Conservation (phyloP, 1,284 basidiomycete species). For the Pisolithus thermaeus region DNA sequence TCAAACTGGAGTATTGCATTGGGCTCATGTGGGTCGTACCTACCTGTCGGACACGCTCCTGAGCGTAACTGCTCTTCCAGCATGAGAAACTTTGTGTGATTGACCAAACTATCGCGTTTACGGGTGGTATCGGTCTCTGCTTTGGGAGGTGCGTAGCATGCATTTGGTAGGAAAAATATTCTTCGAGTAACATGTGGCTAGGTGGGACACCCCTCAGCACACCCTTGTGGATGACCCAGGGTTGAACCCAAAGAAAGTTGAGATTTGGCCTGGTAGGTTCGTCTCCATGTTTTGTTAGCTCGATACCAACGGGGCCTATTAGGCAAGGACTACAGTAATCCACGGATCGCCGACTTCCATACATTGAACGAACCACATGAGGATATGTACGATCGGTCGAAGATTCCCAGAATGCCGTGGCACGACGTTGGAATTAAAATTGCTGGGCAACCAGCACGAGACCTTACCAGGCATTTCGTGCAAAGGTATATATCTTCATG, state of each 20-base stretch:
- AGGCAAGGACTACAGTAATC: constrained; percentile 94
- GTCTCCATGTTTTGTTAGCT: neutral
- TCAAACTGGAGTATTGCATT: constrained; percentile 96
- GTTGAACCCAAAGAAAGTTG: constrained; percentile 47
- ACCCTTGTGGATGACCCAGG: constrained; percentile 82
- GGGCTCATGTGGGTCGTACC: constrained; percentile 75
- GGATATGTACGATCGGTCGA: constrained; percentile 89
- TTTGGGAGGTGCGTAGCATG: constrained; percentile 63
- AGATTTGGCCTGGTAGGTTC: constrained; percentile 78
- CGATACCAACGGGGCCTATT: constrained; percentile 5
- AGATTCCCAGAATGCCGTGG: constrained; percentile 95
- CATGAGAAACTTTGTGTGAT: constrained; percentile 99
- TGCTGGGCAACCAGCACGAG: constrained; percentile 93
- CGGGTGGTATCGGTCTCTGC: constrained; percentile 94
- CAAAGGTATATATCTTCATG: constrained; percentile 55
- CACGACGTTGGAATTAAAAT: constrained; percentile 96
- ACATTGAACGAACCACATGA: constrained; percentile 87
- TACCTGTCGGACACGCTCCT: constrained; percentile 5
- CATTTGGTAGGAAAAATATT: neutral
- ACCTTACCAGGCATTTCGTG: constrained; percentile 92
- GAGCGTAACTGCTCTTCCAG: constrained; percentile 33
- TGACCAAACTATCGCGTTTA: constrained; percentile 96
- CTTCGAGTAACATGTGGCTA: constrained; percentile 23
- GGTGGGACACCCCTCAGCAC: constrained; percentile 97
- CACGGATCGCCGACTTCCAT: constrained; percentile 85